Conservation (phyloP, 2,329 filamentous ascomycete species). For the Nemania abortiva region DNA sequence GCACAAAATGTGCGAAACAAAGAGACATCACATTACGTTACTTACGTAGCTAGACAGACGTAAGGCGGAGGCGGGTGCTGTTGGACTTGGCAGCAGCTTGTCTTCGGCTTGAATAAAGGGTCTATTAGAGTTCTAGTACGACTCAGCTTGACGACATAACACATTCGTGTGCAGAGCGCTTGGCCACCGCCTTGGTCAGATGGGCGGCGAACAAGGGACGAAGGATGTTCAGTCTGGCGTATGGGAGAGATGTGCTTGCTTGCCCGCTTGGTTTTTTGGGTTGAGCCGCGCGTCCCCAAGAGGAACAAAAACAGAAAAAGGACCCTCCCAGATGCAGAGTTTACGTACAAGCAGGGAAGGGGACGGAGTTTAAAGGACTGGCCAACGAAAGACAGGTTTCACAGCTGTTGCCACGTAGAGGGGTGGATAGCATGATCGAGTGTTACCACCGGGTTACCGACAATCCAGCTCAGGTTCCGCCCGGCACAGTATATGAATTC, state of each 20-base stretch:
- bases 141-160: conserved; percentile 15
- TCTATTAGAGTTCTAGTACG: conserved; percentile 14
- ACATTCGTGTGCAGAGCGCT: not conserved
- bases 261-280: conserved; percentile 5
- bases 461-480: conserved; percentile 3
- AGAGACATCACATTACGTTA: conserved; percentile 1
- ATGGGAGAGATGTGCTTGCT: not conserved
- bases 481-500: conserved; percentile 9
- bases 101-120: conserved; percentile 8
- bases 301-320: not conserved
- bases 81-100: conserved; percentile 3
- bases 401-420: conserved; percentile 34
- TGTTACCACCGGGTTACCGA: conserved; percentile 24
- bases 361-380: conserved; percentile 37
- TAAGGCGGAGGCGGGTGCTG: not conserved
- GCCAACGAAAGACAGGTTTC: conserved; percentile 36
- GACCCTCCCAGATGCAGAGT: conserved; percentile 12
- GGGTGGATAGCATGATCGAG: not conserved
- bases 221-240: conserved; percentile 17
- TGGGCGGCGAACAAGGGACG: conserved; percentile 26
- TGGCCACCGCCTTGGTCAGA: conserved; percentile 17
- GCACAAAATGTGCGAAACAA: conserved; percentile 10
- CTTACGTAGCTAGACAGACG: conserved; percentile 21
- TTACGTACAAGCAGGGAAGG: conserved; percentile 20
- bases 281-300: conserved; percentile 36